Evolutionary conservation across 1,139 yeast species (phyloP).

Genomic region (Suzukiozyma palmioleophila): DNA sequence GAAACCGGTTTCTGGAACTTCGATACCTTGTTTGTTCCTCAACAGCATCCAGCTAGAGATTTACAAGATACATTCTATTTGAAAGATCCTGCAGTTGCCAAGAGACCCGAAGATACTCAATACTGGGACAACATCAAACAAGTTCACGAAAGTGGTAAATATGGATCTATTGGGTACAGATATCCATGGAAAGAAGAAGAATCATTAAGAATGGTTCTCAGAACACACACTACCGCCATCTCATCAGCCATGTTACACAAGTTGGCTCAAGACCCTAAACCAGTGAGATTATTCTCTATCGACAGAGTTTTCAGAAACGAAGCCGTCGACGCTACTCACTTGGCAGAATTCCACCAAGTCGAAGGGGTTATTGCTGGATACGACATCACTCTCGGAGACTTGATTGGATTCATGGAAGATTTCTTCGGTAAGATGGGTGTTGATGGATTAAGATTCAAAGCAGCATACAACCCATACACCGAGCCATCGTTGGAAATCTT

Average conservation of each 20-base stretch:
- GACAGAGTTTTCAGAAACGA: constrained; percentile 99
- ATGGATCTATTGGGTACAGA: constrained; percentile 95
- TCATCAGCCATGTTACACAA: constrained; percentile 84
- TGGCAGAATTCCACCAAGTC: constrained; percentile 98
- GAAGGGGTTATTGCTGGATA: constrained; percentile 99
- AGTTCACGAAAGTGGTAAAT: constrained; percentile 88
- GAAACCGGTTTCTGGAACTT: constrained; percentile 99
- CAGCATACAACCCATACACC: constrained; percentile 98
- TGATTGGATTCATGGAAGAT: constrained; percentile 97
- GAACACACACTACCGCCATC: constrained; percentile 97
- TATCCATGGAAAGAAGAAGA: constrained; percentile 95
- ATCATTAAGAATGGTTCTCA: constrained; percentile 82
- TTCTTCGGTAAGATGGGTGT: constrained; percentile 98
- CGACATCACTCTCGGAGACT: constrained; percentile 89
- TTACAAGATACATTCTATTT: constrained; percentile 96
- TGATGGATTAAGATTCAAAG: constrained; percentile 89
- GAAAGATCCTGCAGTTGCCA: constrained; percentile 83
- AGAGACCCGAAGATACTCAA: constrained; percentile 71
- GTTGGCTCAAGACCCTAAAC: constrained; percentile 85
- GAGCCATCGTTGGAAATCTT: constrained; percentile 98
- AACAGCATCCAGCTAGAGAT: constrained; percentile 99
- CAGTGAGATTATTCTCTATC: constrained; percentile 88
- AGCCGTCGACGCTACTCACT: constrained; percentile 99
- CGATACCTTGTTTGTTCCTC: constrained; percentile 94
- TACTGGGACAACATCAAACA: constrained; percentile 75